Conservation (phyloP, 352 stramenopile species). For the Salisapilia sapeloensis region DNA sequence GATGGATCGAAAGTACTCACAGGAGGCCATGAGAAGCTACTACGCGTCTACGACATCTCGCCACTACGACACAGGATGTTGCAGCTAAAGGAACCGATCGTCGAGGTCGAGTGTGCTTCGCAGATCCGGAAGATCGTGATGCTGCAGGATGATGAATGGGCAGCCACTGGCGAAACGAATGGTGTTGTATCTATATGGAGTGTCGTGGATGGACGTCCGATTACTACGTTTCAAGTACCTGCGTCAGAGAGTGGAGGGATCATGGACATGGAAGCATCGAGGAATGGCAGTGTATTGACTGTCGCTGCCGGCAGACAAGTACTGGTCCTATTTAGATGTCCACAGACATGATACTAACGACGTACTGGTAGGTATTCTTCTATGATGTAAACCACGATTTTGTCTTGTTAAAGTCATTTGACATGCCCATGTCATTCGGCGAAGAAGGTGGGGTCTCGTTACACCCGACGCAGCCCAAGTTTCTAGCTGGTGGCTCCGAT, state of each 20-base stretch:
- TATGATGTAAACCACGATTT: conserved; percentile 71
- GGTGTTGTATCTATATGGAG: conserved; percentile 59
- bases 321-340: neutral
- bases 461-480: conserved; percentile 65
- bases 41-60: conserved; percentile 84
- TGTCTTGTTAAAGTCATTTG: conserved; percentile 43
- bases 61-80: too few species aligned
- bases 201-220: conserved; percentile 21
- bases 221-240: conserved; percentile 40
- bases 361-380: conserved; percentile 81
- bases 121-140: conserved; percentile 74
- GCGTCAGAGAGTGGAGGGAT: conserved; percentile 13
- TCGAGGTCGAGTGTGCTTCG: conserved; percentile 38
- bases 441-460: conserved; percentile 84
- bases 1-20: conserved; percentile 81
- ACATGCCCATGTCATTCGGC: conserved; percentile 82
- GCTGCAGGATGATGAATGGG: conserved; percentile 16
- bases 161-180: conserved; percentile 56
- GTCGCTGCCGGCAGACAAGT: conserved; percentile 85
- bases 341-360: neutral
- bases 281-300: conserved; percentile 60
- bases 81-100: conserved; percentile 44
- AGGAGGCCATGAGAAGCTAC: conserved; percentile 88
- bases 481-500: conserved; percentile 87
- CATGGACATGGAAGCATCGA: conserved; percentile 74